Conservation (phyloP, 2,329 filamentous ascomycete species). For the Orbilia blumenaviensis region DNA sequence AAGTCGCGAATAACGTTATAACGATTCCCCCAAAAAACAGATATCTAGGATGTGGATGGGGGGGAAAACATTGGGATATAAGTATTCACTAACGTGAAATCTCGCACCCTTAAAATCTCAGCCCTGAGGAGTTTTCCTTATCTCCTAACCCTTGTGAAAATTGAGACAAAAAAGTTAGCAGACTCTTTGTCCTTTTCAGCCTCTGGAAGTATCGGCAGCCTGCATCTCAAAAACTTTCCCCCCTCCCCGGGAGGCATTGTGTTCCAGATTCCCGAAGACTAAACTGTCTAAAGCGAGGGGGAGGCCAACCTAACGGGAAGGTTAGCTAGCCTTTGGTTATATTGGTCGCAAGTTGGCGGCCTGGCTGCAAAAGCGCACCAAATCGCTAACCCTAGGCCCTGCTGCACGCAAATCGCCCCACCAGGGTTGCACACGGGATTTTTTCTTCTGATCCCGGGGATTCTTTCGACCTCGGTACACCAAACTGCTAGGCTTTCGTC, state of each 20-base stretch:
- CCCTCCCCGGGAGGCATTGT: background rate
- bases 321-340: background rate
- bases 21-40: too few relatives aligned
- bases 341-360: constrained; percentile 15
- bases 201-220: constrained; percentile 31
- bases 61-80: background rate
- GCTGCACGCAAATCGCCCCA: constrained; percentile 3
- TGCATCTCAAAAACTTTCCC: background rate
- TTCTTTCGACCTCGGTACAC: background rate
- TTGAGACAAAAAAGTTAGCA: background rate
- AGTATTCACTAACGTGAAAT: background rate
- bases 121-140: constrained; percentile 2
- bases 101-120: background rate
- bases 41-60: background rate
- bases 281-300: background rate
- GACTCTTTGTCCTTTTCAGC: constrained; percentile 33
- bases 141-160: background rate
- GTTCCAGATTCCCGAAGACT: background rate
- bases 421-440: constrained; percentile 1
- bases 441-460: background rate
- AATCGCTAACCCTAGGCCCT: background rate
- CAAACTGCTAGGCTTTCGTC: too few relatives aligned
- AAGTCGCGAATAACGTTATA: background rate
- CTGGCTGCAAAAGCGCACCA: background rate
- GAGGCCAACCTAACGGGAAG: constrained; percentile 14